These are phyloP conservation scores for Dicorynia guianensis DNA, from an alignment of 306 rosid species.

Conservation along the genomic window DNA sequence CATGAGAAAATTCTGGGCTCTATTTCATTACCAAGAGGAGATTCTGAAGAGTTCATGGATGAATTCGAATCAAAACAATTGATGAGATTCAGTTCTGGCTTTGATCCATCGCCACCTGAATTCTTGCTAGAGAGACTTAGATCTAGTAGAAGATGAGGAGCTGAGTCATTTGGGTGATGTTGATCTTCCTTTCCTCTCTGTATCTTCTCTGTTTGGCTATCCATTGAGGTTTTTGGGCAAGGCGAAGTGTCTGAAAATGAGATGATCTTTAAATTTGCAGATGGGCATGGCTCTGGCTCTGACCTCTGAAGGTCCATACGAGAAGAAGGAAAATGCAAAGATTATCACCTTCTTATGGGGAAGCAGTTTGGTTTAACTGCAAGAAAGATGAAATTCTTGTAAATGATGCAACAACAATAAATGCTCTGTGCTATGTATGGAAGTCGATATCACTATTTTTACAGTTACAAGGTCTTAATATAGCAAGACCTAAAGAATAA, in stretches of 20 bases:
- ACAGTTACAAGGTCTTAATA: constrained; percentile 84
- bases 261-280: constrained; percentile 53
- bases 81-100: constrained; percentile 76
- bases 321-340: constrained; percentile 18
- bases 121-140: constrained; percentile 69
- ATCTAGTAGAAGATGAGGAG: constrained; percentile 57
- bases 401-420: constrained; percentile 48
- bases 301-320: constrained; percentile 49
- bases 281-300: constrained; percentile 51
- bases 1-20: constrained; percentile 83
- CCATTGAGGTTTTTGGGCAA: constrained; percentile 40
- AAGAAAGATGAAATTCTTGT: constrained; percentile 38
- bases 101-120: constrained; percentile 49
- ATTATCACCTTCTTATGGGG: constrained; percentile 23
- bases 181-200: constrained; percentile 27
- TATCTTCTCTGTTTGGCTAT: constrained; percentile 24
- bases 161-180: constrained; percentile 33
- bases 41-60: constrained; percentile 47
- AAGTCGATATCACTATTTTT: constrained; percentile 57
- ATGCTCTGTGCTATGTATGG: constrained; percentile 49
- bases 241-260: constrained; percentile 45
- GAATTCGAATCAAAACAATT: constrained; percentile 58
- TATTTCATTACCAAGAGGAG: constrained; percentile 44
- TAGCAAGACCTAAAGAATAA: constrained; percentile 56
- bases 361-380: constrained; percentile 40